Evolutionary conservation across 441 rosid genomes (phyloP).

Genomic region (Jatropha multifida): DNA sequence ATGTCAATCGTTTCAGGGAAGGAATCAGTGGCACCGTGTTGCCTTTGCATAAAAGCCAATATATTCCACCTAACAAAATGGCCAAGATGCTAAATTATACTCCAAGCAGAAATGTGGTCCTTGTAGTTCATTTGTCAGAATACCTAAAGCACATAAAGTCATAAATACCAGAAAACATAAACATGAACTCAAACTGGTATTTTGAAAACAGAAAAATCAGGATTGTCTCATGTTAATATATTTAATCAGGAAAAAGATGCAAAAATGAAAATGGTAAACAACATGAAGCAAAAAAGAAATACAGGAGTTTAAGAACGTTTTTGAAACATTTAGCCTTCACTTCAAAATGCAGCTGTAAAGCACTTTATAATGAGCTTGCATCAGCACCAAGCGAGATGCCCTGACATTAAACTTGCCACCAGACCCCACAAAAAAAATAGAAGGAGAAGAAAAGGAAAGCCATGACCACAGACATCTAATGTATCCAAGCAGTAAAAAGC

Average conservation of each 20-base stretch:
- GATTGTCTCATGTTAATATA: not conserved
- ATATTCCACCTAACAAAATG: constrained; percentile 26
- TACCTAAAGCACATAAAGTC: constrained; percentile 29
- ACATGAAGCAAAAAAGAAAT: not conserved
- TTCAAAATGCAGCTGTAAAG: not conserved
- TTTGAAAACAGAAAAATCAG: constrained; percentile 7
- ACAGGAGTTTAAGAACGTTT: not conserved
- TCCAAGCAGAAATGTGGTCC: constrained; percentile 15
- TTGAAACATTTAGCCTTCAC: not conserved
- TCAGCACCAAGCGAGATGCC: not conserved
- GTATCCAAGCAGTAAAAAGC: constrained; percentile 2
- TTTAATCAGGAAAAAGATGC: constrained; percentile 9
- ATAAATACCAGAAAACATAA: constrained; percentile 13
- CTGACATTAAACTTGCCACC: not conserved
- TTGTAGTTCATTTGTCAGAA: constrained; percentile 18
- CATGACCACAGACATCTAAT: not conserved
- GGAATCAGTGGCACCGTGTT: constrained; percentile 42
- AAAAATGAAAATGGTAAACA: not conserved
- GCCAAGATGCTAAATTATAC: constrained; percentile 18
- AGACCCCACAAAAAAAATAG: not conserved
- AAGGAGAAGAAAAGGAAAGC: not conserved
- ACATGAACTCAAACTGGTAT: constrained; percentile 21
- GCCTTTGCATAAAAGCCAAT: constrained; percentile 62
- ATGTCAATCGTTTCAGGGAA: constrained; percentile 47
- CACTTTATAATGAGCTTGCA: not conserved